Evolutionary conservation across 148 eudicot species (phyloP).

Genomic region (Arbutus unedo): DNA sequence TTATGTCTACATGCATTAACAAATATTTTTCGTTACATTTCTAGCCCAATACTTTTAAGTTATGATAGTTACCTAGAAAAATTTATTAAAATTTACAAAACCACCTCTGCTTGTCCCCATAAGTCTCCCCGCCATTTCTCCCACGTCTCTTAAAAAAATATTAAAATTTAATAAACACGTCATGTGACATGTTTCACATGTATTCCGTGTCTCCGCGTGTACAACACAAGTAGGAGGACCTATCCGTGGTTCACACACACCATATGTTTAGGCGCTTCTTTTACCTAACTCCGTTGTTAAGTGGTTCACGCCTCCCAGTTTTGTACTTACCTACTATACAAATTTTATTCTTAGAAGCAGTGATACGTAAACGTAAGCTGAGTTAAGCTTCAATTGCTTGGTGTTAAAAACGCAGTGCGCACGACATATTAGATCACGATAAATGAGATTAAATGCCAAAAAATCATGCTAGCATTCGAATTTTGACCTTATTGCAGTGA

Average conservation of each 20-base stretch:
- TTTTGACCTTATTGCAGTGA: neutral
- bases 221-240: too few relatives aligned
- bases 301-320: neutral
- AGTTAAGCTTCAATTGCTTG: neutral
- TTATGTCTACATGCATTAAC: too few relatives aligned
- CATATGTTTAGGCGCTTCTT: neutral
- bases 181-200: too few relatives aligned
- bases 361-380: neutral
- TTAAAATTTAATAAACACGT: too few relatives aligned
- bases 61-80: too few relatives aligned
- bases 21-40: too few relatives aligned
- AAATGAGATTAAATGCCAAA: neutral
- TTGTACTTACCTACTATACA: neutral
- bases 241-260: neutral
- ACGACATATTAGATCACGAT: neutral
- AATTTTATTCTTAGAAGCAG: neutral
- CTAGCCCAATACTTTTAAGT: too few relatives aligned
- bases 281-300: constrained; percentile 1
- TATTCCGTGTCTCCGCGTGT: too few relatives aligned
- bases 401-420: neutral
- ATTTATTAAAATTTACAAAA: too few relatives aligned
- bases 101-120: too few relatives aligned
- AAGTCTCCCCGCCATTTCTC: too few relatives aligned
- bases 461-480: neutral
- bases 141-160: too few relatives aligned